Evolutionary conservation across 1,284 basidiomycete genomes (phyloP), one percentile per base, ranked within the genome.

Genomic region (Ceratobasidium sp.): DNA sequence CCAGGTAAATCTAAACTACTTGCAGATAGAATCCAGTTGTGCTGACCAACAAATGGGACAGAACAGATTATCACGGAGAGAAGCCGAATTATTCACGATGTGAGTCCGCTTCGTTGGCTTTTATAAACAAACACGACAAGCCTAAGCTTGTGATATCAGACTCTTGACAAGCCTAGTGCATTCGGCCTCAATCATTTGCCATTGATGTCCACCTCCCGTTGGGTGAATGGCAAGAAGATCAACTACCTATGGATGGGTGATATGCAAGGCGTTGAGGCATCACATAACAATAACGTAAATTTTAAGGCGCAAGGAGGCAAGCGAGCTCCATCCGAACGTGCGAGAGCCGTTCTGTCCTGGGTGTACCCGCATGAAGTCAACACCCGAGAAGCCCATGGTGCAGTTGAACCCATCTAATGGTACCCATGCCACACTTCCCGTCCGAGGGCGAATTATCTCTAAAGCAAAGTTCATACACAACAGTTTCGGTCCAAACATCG

Each of bases 241-340:
- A 8, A 59, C 33, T 5, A 59, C 55, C 4, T 30, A 7, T 7
- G 60, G 48, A 35, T 69, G 52, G 27, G 67, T 33, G 35, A 69
- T 69, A 8, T 33, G 67, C 12, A 69, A 35, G 1, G 35, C 52
- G 23, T 18, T 33, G 18, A 55, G 67, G 46, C 44, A 20, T 10
- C 33, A n/a, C 67, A 69, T 27, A 54, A 27, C 67, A 44, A 69
- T n/a, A 20, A 69, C 23, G 52, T 69, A 69, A 3, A 50, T 69
- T 27, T 69, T n/a, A 8, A n/a, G 67, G 7, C 20, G 48, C 35
- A 16, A 69, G 33, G 20, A 69, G 33, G 38, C 67, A 16, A 18
- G 50, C 67, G 20, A 69, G 50, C 7, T 69, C 52, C 23, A 18
- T 41, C 38, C 41, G 67, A 35, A 69, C 35, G 20, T 38, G 48